Evolutionary conservation across 768 basidiomycete species (phyloP).

Genomic region (Coprinopsis strossmayeri): DNA sequence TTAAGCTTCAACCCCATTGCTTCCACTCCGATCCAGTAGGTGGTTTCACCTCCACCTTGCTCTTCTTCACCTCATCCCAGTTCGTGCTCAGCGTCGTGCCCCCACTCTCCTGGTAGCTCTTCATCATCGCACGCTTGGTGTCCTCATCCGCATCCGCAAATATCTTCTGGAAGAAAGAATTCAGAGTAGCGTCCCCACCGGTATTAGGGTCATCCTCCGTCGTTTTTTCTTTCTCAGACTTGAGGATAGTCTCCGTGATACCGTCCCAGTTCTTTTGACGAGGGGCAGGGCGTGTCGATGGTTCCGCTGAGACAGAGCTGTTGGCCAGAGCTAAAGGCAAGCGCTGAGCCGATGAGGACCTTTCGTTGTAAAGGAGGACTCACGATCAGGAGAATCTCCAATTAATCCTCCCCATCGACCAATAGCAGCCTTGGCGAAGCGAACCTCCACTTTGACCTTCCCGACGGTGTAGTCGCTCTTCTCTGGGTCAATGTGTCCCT

Average conservation of each 20-base stretch:
- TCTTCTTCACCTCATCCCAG: constrained; percentile 84
- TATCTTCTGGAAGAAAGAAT: constrained; percentile 87
- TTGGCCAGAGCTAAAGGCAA: constrained; percentile 23
- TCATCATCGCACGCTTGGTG: constrained; percentile 93
- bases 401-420: constrained; percentile 74
- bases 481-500: constrained; percentile 68
- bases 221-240: constrained; percentile 61
- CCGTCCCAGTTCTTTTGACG: constrained; percentile 86
- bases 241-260: constrained; percentile 62
- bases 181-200: constrained; percentile 82
- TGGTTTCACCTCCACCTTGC: constrained; percentile 67
- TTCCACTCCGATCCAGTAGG: constrained; percentile 83
- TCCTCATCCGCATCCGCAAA: constrained; percentile 89
- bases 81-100: constrained; percentile 95
- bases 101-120: constrained; percentile 92
- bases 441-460: constrained; percentile 85
- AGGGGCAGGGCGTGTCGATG: constrained; percentile 30
- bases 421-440: constrained; percentile 56
- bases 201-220: constrained; percentile 81
- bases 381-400: constrained; percentile 74
- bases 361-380: constrained; percentile 20
- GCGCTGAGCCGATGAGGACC: constrained; percentile 1
- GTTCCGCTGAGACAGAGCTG: constrained; percentile 16
- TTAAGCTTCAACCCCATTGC: constrained; percentile 52
- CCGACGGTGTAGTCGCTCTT: constrained; percentile 62